Evolutionary conservation across 2,329 filamentous ascomycete species (phyloP).

Genomic region (Nigrospora osmanthi): DNA sequence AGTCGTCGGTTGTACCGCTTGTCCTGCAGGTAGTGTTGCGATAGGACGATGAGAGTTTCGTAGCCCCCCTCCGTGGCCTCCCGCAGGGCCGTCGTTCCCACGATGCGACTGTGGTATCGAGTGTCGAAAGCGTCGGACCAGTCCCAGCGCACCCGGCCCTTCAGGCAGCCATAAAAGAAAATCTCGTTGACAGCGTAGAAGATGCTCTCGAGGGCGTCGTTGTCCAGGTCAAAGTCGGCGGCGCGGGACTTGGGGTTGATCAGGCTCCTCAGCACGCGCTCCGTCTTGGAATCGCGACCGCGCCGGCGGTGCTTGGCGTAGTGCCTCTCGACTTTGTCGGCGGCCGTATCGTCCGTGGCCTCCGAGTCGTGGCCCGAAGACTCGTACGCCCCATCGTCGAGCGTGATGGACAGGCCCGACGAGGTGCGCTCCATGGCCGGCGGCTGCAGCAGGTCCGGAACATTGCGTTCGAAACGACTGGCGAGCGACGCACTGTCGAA

Average conservation of each 20-base stretch:
- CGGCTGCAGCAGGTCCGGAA: conserved; percentile 3
- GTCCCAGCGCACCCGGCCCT: conserved; percentile 52
- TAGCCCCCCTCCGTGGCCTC: conserved; percentile 39
- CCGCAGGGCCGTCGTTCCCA: conserved; percentile 56
- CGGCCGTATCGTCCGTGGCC: conserved; percentile 39
- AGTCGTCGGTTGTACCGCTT: conserved; percentile 50
- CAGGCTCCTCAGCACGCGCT: conserved; percentile 49
- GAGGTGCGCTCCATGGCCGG: conserved; percentile 37
- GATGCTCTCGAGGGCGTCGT: conserved; percentile 48
- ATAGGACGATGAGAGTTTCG: conserved; percentile 56
- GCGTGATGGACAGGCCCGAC: conserved; percentile 39
- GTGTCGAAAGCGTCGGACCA: conserved; percentile 45
- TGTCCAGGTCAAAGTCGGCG: conserved; percentile 45
- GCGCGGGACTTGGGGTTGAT: conserved; percentile 38
- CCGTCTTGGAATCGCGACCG: conserved; percentile 41
- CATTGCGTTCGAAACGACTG: background rate
- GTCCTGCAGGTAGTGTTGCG: conserved; percentile 48
- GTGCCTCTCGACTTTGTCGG: conserved; percentile 38
- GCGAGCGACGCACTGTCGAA: too few relatives aligned
- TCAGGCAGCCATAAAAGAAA: conserved; percentile 51
- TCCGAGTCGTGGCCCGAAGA: conserved; percentile 24
- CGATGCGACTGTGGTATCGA: conserved; percentile 46
- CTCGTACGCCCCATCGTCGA: conserved; percentile 19
- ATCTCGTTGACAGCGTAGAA: conserved; percentile 54
- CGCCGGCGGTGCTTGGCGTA: conserved; percentile 35